Percentiles rank a stretch among this genome's conserved stretches.
These are phyloP conservation scores for Cordyceps militaris DNA, from an alignment of 2,329 filamentous ascomycete species.

Conservation along the genomic window DNA sequence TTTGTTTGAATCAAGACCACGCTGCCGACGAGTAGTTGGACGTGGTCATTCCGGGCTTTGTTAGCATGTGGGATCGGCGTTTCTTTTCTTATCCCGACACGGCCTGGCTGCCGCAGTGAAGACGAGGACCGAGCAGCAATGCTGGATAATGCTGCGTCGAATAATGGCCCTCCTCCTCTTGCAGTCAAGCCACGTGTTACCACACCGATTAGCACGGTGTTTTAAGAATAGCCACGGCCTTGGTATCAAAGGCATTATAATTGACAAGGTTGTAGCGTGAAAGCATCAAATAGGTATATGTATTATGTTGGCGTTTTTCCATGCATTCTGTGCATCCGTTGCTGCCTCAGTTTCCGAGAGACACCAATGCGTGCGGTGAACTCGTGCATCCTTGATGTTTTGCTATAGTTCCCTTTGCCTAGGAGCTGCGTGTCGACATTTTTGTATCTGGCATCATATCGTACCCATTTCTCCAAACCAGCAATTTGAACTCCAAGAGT, in stretches of 20 bases:
- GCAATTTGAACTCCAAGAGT: conserved; percentile 43
- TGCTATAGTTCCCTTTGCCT: conserved; percentile 14
- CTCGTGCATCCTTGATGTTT: not conserved
- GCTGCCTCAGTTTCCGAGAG: conserved; percentile 1
- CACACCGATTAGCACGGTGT: not conserved
- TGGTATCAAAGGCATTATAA: not conserved
- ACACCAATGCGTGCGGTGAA: not conserved
- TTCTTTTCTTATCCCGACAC: not conserved
- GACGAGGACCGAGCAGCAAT: not conserved
- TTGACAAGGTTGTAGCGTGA: not conserved
- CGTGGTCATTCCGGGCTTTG: not conserved
- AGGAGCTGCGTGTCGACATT: conserved; percentile 39
- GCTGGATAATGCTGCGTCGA: not conserved
- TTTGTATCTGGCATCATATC: conserved; percentile 44
- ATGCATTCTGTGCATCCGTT: not conserved
- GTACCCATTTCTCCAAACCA: conserved; percentile 40
- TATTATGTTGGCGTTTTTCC: not conserved
- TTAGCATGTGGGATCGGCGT: not conserved
- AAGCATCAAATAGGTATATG: conserved; percentile 6
- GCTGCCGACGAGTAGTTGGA: not conserved
- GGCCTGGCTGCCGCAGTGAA: not conserved
- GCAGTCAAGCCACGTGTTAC: not conserved
- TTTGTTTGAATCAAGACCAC: not conserved
- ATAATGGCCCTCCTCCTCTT: not conserved
- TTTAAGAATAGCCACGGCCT: not conserved